Evolutionary conservation across 2,329 filamentous ascomycete genomes (phyloP).

Genomic region (Mariannaea elegans): DNA sequence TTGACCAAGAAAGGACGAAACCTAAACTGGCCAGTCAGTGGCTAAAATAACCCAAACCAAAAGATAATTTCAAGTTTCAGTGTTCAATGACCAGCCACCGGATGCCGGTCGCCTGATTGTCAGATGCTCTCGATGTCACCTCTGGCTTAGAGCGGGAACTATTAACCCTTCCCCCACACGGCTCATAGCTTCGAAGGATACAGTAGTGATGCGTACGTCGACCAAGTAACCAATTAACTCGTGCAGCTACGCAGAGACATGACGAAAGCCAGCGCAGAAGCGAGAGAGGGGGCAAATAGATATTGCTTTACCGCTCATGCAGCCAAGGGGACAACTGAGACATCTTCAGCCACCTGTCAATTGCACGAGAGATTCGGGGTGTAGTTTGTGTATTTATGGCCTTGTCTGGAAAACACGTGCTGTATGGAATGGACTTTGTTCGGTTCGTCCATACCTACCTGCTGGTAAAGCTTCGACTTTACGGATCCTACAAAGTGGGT

Average conservation of each 20-base stretch:
- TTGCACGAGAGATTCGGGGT: not conserved
- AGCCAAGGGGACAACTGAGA: constrained; percentile 27
- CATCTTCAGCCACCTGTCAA: constrained; percentile 16
- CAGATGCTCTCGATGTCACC: not conserved
- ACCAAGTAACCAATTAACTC: not conserved
- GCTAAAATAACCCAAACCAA: no score
- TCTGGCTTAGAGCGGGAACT: not conserved
- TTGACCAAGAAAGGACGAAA: no score
- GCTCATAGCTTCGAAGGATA: not conserved
- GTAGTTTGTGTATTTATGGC: not conserved
- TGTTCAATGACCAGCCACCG: not conserved
- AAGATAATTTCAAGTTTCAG: not conserved
- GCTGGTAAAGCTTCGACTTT: no score
- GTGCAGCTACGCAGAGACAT: not conserved
- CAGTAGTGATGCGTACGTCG: not conserved
- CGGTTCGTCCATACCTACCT: no score
- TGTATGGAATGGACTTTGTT: not conserved
- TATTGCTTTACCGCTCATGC: constrained; percentile 23
- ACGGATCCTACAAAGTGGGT: no score
- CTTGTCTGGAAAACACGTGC: constrained; percentile 5
- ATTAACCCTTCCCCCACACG: not conserved
- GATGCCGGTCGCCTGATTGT: not conserved
- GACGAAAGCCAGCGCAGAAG: constrained; percentile 1
- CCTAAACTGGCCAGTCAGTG: no score
- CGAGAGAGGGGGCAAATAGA: not conserved